A percentile compares a stretch with the other conserved stretches of the same genome.
These are phyloP conservation scores for Colletotrichum tanaceti DNA, from an alignment of 2,329 filamentous ascomycete species.

Conservation along the genomic window DNA sequence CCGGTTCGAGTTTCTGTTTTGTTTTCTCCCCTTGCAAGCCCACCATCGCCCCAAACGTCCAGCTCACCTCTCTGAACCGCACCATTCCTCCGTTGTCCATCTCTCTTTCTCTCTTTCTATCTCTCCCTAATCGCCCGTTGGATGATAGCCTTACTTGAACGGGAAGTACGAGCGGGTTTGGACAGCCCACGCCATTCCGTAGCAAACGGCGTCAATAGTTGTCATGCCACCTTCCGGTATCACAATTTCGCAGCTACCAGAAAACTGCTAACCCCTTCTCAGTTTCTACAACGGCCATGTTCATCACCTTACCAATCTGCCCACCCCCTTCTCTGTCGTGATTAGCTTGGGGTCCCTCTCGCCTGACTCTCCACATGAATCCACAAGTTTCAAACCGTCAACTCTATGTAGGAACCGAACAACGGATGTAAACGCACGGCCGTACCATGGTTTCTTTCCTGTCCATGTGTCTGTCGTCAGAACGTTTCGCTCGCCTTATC, in stretches of 20 bases:
- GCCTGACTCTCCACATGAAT: neutral
- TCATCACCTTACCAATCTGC: neutral
- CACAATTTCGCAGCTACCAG: too few relatives aligned
- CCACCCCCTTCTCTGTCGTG: neutral
- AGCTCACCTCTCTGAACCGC: neutral
- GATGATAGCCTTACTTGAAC: slow-evolving; percentile 13
- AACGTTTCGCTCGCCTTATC: neutral
- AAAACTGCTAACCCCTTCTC: too few relatives aligned
- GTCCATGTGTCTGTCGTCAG: neutral
- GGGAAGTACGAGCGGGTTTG: neutral
- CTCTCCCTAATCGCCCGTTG: slow-evolving; percentile 26
- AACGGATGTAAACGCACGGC: slow-evolving; percentile 31
- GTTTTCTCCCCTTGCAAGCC: neutral
- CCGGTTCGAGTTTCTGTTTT: slow-evolving; percentile 37
- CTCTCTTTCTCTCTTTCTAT: neutral
- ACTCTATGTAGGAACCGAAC: slow-evolving; percentile 14
- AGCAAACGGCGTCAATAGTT: slow-evolving; percentile 4
- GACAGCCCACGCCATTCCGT: neutral
- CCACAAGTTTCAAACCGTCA: slow-evolving; percentile 5
- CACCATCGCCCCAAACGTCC: neutral
- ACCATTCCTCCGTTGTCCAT: neutral
- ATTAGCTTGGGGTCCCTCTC: neutral
- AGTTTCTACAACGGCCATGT: too few relatives aligned
- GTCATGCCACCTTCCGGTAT: neutral
- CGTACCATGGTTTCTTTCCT: slow-evolving; percentile 1